Conservation (phyloP, 2,329 filamentous ascomycete genomes). For the Pseudocercospora fuligena region DNA sequence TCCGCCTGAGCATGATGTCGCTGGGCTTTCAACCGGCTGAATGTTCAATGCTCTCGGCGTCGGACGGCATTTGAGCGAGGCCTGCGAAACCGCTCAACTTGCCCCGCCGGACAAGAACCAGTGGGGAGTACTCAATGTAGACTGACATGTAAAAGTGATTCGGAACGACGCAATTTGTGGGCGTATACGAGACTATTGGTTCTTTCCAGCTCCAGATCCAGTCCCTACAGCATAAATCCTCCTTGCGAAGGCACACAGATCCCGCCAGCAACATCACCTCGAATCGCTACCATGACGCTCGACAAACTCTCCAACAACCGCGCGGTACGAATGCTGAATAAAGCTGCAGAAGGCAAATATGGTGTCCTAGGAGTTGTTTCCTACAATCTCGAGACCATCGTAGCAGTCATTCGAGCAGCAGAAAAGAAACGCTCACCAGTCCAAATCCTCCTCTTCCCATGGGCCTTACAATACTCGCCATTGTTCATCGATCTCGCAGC, state of each 20-base stretch:
- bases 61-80: conserved; percentile 10
- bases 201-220: neutral
- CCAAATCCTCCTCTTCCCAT: conserved; percentile 76
- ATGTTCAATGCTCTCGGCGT: conserved; percentile 4
- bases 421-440: conserved; percentile 69
- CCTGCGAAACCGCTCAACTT: neutral
- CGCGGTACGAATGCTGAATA: conserved; percentile 41
- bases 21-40: neutral
- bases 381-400: conserved; percentile 68
- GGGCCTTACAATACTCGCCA: conserved; percentile 71
- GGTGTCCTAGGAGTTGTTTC: conserved; percentile 42
- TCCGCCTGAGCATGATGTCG: neutral
- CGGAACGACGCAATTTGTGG: neutral
- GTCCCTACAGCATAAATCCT: neutral
- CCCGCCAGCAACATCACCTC: neutral
- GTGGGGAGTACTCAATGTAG: neutral
- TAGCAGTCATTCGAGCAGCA: conserved; percentile 70
- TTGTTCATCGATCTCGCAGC: conserved; percentile 53
- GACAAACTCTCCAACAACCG: conserved; percentile 36
- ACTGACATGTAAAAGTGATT: conserved; percentile 5
- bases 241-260: neutral
- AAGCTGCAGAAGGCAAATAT: conserved; percentile 41
- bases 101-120: neutral
- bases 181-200: neutral
- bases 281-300: conserved; percentile 27